Conservation (phyloP, 768 basidiomycete species). For the Scleroderma bovista region DNA sequence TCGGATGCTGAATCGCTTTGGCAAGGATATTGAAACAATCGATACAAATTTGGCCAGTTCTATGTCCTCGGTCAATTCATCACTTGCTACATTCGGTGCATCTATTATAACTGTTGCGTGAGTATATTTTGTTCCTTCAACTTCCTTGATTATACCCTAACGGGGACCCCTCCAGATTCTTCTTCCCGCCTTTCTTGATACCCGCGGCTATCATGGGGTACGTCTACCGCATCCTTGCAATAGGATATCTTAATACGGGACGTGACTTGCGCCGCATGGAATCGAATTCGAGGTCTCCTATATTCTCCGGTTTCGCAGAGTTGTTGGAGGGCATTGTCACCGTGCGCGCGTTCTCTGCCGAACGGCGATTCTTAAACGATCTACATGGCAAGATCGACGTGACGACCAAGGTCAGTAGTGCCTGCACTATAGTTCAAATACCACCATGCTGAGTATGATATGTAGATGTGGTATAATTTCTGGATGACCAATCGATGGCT, state of each 20-base stretch:
- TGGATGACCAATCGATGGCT: slow-evolving; percentile 93
- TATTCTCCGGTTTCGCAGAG: slow-evolving; percentile 79
- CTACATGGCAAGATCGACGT: slow-evolving; percentile 69
- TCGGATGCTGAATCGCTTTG: slow-evolving; percentile 83
- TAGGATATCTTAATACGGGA: slow-evolving; percentile 74
- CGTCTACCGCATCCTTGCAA: slow-evolving; percentile 62
- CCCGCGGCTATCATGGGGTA: slow-evolving; percentile 72
- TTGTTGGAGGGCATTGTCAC: slow-evolving; percentile 88
- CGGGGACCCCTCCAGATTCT: slow-evolving; percentile 36
- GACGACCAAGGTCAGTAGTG: slow-evolving; percentile 56
- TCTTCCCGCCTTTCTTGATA: slow-evolving; percentile 81
- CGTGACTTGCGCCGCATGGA: slow-evolving; percentile 88
- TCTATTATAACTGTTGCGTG: slow-evolving; percentile 69
- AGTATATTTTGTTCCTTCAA: slow-evolving; percentile 18
- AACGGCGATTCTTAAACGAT: slow-evolving; percentile 68
- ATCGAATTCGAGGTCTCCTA: slow-evolving; percentile 79
- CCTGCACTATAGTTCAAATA: neutral
- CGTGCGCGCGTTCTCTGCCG: slow-evolving; percentile 84
- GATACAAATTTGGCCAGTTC: slow-evolving; percentile 66
- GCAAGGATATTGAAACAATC: slow-evolving; percentile 84
- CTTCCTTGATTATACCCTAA: neutral
- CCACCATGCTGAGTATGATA: neutral
- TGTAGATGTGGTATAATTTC: slow-evolving; percentile 73
- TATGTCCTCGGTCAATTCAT: slow-evolving; percentile 71
- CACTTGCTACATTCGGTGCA: slow-evolving; percentile 70